Evolutionary conservation across 1,284 basidiomycete genomes (phyloP), one percentile per base, ranked within the genome.

Genomic region (Cryptococcus sp.): DNA sequence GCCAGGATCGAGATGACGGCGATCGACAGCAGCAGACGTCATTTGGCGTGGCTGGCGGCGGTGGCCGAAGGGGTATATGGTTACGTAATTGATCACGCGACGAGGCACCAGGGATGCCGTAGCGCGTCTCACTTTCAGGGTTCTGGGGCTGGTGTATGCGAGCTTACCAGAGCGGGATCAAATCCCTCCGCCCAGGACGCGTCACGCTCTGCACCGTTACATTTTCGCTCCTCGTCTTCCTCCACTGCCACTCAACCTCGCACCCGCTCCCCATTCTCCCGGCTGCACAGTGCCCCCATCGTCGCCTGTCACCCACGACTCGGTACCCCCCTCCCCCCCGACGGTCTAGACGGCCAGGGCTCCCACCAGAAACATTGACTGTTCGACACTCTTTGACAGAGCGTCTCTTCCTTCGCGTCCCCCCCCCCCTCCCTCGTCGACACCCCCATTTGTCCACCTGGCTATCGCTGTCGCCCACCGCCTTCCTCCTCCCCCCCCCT

Each of bases 341-440:
- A 38, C 48, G 37, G 37, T 50, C 48, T 50, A 12, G 48, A 50
- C 50, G 40, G 24, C 38, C 50, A 20, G 18, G 45, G 18, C 15
- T 46, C 23, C 33, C 43, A 45, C 33, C 43, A 45, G 50, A 23
- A 33, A 52, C 52, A 55, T 59, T 39, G 48, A 52, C 15, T 52
- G 57, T 59, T 57, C 38, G 43, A 24, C 24, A 36, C 57, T 59
- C 57, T 59, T 52, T 59, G 57, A 59, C 37, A 59, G 57, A 59
- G 57, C 50, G 20, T 43, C 40, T 43, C 13, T 43, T 21, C 40
- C 40, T n/a, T 43, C 40, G 20, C 40, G 40, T n/a, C 40, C 5
- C 40, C 40, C n/a, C 40, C 40, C 28, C 28, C 9, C 28, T 33
- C 28, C 9, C 28, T 4, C n/a, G 9, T 9, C 28, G 28, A 33